Conservation (phyloP, 306 rosid genomes). For the Lathyrus aphaca region DNA sequence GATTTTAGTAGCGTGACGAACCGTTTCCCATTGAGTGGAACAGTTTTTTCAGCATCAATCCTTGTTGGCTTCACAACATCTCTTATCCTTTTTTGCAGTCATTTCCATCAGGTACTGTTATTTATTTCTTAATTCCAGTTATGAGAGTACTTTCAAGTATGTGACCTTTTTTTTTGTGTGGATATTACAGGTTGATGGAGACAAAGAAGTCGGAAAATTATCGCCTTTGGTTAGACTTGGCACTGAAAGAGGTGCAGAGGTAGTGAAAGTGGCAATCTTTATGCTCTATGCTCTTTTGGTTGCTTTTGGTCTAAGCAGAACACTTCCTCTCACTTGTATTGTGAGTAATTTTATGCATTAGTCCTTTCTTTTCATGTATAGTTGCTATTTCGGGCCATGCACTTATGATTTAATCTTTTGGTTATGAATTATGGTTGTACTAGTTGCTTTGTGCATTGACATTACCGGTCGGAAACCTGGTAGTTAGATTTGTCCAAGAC, state of each 20-base stretch:
- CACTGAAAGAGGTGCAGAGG: constrained; percentile 55
- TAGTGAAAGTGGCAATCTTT: constrained; percentile 60
- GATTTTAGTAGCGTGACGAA: constrained; percentile 53
- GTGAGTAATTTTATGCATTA: constrained; percentile 48
- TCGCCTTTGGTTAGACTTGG: constrained; percentile 97
- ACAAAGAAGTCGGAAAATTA: constrained; percentile 73
- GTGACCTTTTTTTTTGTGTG: constrained; percentile 33
- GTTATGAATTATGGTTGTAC: constrained; percentile 30
- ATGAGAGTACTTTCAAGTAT: constrained; percentile 26
- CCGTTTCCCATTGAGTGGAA: constrained; percentile 53
- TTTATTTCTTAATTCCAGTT: constrained; percentile 20
- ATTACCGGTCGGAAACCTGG: constrained; percentile 74
- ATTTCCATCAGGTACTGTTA: constrained; percentile 76
- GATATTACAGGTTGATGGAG: constrained; percentile 69
- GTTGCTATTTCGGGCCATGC: neutral
- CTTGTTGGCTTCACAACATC: constrained; percentile 88
- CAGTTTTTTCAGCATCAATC: constrained; percentile 72
- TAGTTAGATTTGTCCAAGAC: constrained; percentile 66
- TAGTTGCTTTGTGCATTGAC: constrained; percentile 78
- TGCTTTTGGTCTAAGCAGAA: constrained; percentile 58
- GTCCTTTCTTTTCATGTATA: constrained; percentile 7
- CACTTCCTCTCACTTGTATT: constrained; percentile 68
- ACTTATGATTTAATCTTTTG: constrained; percentile 31
- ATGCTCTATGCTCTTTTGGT: constrained; percentile 60
- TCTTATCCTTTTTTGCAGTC: constrained; percentile 89